Percentiles rank a stretch among this genome's conserved stretches.
Conservation (phyloP, 31 red algal species). For the Odonthalia washingtoniensis region DNA sequence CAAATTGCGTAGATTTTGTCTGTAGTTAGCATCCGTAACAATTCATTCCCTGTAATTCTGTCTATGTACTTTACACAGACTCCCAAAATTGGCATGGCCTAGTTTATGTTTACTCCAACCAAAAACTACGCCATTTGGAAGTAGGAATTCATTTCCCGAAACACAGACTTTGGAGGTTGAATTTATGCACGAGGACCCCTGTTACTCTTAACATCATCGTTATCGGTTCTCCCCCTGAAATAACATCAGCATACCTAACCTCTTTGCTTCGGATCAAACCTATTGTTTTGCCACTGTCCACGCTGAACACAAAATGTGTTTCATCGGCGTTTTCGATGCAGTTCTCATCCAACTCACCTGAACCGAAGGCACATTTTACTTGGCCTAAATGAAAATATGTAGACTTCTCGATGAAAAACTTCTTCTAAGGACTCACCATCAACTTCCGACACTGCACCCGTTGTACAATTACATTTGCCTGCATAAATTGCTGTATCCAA, state of each 20-base stretch:
- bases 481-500: slow-evolving; percentile 23
- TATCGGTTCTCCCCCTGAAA: slow-evolving; percentile 15
- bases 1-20: too few species aligned
- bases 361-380: neutral
- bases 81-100: too few species aligned
- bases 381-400: slow-evolving; percentile 16
- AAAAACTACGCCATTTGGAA: too few species aligned
- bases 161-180: neutral
- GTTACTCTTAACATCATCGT: neutral
- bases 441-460: neutral
- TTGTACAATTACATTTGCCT: neutral
- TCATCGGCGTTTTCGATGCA: too few species aligned
- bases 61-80: too few species aligned
- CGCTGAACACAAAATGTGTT: slow-evolving; percentile 12
- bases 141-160: too few species aligned
- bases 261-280: slow-evolving; percentile 5
- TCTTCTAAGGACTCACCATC: neutral
- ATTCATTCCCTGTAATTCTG: too few species aligned
- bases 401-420: neutral
- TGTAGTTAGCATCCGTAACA: too few species aligned
- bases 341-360: neutral
- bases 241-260: slow-evolving; percentile 28
- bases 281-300: slow-evolving; percentile 23
- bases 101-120: too few species aligned
- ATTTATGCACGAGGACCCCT: neutral